phyloP scores from a whole-genome alignment of 768 basidiomycete genomes.

The Rhizopogon roseolus region DNA sequence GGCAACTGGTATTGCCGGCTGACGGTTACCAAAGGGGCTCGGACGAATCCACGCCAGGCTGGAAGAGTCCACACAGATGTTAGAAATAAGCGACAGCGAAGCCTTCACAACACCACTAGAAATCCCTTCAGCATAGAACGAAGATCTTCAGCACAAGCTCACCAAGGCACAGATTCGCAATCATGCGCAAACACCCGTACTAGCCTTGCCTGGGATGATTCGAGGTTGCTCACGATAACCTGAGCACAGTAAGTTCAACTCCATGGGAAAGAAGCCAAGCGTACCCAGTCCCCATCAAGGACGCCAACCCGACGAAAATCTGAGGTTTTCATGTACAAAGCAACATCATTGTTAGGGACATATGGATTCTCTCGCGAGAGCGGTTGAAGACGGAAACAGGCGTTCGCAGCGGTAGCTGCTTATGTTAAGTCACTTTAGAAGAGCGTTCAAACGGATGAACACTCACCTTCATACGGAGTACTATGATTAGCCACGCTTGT shows the following conservation, averaged over 20 bases:
- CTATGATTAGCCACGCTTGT: conserved; percentile 6
- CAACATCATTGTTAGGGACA: conserved; percentile 37
- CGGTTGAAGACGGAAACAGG: conserved; percentile 22
- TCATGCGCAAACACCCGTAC: conserved; percentile 57
- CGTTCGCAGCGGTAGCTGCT: conserved; percentile 8
- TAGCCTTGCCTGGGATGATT: conserved; percentile 39
- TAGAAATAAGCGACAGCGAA: conserved; percentile 52
- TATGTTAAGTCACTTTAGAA: background rate
- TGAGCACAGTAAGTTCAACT: conserved; percentile 18
- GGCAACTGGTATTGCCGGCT: conserved; percentile 65
- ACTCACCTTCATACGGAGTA: conserved; percentile 9
- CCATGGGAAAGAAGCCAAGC: conserved; percentile 8
- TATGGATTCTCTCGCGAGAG: conserved; percentile 12
- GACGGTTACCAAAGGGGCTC: conserved; percentile 56
- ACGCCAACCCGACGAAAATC: conserved; percentile 64
- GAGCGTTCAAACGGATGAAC: background rate
- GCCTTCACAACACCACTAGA: conserved; percentile 35
- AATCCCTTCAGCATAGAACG: background rate
- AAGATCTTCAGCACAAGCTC: conserved; percentile 13
- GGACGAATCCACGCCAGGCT: conserved; percentile 36
- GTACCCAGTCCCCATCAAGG: conserved; percentile 76
- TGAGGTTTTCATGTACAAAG: conserved; percentile 58
- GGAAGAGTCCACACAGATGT: conserved; percentile 34
- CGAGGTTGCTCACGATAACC: conserved; percentile 44
- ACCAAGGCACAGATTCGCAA: conserved; percentile 32